These are phyloP conservation scores for Boletus rex-veris DNA, from an alignment of 768 basidiomycete genomes.

Conservation along the genomic window DNA sequence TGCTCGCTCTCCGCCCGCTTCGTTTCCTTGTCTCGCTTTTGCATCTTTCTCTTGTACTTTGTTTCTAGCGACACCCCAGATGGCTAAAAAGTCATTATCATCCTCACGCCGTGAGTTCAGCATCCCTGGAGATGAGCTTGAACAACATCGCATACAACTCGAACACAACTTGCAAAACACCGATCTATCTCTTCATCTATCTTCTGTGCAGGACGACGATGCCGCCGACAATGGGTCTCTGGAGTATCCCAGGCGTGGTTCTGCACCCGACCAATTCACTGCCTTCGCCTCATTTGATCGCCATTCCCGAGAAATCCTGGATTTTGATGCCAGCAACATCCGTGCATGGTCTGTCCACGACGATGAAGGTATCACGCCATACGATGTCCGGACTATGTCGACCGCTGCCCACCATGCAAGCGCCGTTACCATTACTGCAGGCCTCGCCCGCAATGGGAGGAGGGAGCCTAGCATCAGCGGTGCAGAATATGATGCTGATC, in stretches of 20 bases:
- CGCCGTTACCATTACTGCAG: conserved; percentile 81
- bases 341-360: conserved; percentile 62
- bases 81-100: conserved; percentile 26
- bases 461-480: conserved; percentile 64
- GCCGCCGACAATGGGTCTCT: conserved; percentile 47
- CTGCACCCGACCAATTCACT: conserved; percentile 51
- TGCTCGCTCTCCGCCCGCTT: conserved; percentile 7
- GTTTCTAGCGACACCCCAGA: conserved; percentile 17
- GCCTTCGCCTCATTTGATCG: conserved; percentile 63
- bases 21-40: conserved; percentile 12
- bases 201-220: conserved; percentile 44
- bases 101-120: conserved; percentile 40
- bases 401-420: conserved; percentile 90
- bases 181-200: conserved; percentile 68
- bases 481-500: conserved; percentile 83
- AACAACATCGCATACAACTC: conserved; percentile 71
- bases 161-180: conserved; percentile 75
- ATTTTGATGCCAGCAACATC: conserved; percentile 48
- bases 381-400: conserved; percentile 67
- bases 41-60: conserved; percentile 12
- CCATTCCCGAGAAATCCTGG: conserved; percentile 52
- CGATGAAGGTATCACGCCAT: conserved; percentile 66
- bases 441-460: conserved; percentile 51
- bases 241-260: conserved; percentile 71
- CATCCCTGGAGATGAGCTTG: conserved; percentile 72